These are phyloP conservation scores for Eimeria praecox DNA, from an alignment of 169 alveolate species.

Conservation along the genomic window DNA sequence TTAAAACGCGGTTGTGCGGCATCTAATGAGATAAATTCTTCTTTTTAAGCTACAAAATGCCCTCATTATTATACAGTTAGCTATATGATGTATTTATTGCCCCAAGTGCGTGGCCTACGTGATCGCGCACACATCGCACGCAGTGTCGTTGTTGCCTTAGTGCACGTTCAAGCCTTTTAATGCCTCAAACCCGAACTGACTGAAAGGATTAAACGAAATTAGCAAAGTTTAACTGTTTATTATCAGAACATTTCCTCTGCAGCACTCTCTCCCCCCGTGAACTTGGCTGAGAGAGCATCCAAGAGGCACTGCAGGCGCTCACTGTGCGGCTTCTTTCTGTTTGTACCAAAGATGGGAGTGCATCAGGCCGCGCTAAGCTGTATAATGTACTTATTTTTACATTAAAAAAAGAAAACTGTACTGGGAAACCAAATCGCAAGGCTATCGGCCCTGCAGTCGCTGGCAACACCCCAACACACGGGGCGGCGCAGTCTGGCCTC, in stretches of 20 bases:
- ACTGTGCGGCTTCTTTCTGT: background rate
- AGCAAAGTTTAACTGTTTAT: background rate
- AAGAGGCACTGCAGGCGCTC: constrained; percentile 14
- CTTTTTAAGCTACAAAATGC: background rate
- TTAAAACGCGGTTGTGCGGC: background rate
- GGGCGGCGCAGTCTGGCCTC: background rate
- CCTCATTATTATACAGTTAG: background rate
- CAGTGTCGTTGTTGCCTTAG: background rate
- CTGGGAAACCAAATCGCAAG: background rate
- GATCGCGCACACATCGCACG: constrained; percentile 12
- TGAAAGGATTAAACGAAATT: background rate
- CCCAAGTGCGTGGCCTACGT: background rate
- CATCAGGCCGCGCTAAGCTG: background rate
- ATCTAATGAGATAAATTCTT: background rate
- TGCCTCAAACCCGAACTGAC: background rate
- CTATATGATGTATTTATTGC: background rate
- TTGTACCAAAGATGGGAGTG: background rate
- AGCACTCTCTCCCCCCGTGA: background rate
- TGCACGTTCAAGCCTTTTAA: background rate
- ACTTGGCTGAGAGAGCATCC: background rate
- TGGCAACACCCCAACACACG: background rate
- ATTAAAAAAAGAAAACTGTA: background rate
- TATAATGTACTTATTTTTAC: background rate
- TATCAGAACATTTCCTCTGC: background rate
- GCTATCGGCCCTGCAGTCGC: background rate